phyloP scores from a whole-genome alignment of 306 rosid species.

The Albizia julibrissin region DNA sequence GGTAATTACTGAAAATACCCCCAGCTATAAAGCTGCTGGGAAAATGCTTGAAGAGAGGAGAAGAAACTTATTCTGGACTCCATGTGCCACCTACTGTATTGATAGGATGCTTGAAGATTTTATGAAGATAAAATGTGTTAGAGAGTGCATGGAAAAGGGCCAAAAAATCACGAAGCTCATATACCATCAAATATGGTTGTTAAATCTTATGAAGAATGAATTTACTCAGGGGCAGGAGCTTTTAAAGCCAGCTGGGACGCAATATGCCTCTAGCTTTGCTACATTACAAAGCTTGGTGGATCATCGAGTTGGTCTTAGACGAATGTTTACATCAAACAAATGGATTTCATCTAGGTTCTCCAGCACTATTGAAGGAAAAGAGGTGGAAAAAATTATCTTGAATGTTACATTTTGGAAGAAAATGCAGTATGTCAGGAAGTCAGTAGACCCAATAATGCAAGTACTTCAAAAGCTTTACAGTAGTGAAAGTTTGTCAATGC shows the following conservation, averaged over 20 bases:
- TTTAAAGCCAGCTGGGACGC: constrained; percentile 66
- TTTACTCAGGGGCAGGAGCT: constrained; percentile 83
- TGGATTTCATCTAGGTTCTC: constrained; percentile 79
- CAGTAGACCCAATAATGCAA: constrained; percentile 81
- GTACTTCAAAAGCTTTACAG: constrained; percentile 72
- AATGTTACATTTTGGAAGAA: constrained; percentile 86
- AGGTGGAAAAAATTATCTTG: constrained; percentile 74
- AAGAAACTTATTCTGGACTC: constrained; percentile 85
- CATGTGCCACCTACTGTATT: constrained; percentile 80
- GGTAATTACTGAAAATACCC: constrained; percentile 88
- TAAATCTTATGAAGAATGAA: constrained; percentile 80
- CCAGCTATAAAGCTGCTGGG: constrained; percentile 75
- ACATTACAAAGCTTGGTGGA: constrained; percentile 80
- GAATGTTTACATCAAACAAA: constrained; percentile 81
- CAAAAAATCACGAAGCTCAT: constrained; percentile 74
- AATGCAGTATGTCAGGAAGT: constrained; percentile 65
- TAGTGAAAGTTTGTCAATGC: constrained; percentile 73
- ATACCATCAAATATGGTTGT: constrained; percentile 82
- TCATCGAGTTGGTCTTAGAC: constrained; percentile 67
- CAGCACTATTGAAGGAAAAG: constrained; percentile 70
- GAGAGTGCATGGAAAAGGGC: constrained; percentile 88
- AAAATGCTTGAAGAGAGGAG: constrained; percentile 94
- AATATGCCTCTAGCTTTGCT: constrained; percentile 75
- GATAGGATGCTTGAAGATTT: constrained; percentile 85
- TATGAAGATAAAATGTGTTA: constrained; percentile 72